A percentile compares a stretch with the other conserved stretches of the same genome.
Evolutionary conservation across 305 asterid species (phyloP).

Genomic region (Solanum hybrid): DNA sequence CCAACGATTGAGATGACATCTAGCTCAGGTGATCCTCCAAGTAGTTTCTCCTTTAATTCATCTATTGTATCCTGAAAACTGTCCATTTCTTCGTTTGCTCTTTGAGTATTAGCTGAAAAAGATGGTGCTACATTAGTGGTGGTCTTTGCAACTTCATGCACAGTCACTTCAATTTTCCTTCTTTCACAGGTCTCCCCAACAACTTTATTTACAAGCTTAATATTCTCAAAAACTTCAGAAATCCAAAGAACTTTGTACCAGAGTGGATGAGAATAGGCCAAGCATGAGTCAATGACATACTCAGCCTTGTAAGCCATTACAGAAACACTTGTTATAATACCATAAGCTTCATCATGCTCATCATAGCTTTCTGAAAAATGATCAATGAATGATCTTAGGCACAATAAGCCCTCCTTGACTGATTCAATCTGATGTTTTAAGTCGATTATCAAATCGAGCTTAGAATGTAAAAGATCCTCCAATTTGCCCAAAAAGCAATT

Average conservation of each 20-base stretch:
- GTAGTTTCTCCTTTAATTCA: background rate
- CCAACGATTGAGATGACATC: constrained; percentile 20
- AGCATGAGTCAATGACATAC: background rate
- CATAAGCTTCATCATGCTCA: background rate
- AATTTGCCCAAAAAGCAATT: background rate
- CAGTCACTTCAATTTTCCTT: background rate
- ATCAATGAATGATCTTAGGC: background rate
- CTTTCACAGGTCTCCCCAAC: constrained; percentile 1
- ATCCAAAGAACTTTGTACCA: background rate
- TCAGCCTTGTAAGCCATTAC: constrained; percentile 5
- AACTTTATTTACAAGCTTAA: background rate
- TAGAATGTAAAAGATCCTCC: background rate
- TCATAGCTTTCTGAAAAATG: background rate
- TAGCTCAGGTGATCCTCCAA: background rate
- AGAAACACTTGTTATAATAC: background rate
- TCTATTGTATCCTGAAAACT: background rate
- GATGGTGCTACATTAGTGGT: background rate
- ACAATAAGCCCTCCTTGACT: background rate
- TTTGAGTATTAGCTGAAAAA: background rate
- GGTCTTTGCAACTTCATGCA: background rate
- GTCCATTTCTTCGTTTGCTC: background rate
- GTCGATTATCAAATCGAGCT: background rate
- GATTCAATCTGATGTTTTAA: background rate
- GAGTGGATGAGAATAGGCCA: constrained; percentile 1
- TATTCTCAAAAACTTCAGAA: background rate